These are phyloP conservation scores for Rhodotorula sp. DNA, from an alignment of 1,284 basidiomycete species.

Conservation along the genomic window DNA sequence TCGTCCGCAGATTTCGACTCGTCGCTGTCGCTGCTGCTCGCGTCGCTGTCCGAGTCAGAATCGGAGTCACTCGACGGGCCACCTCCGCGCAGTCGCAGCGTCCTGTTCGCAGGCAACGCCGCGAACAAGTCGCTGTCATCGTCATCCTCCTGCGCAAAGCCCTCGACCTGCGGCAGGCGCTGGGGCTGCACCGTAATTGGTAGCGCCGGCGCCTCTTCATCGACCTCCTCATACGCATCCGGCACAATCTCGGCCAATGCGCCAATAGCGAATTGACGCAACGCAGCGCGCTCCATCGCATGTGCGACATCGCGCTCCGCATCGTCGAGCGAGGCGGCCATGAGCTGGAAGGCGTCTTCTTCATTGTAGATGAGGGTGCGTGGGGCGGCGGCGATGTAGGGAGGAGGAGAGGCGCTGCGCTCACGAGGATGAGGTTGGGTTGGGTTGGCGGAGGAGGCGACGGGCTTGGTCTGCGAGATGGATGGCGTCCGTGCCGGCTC, in stretches of 20 bases:
- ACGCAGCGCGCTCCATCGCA: constrained; percentile 16
- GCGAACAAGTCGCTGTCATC: constrained; percentile 23
- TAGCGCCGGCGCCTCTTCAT: neutral
- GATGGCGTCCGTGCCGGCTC: neutral
- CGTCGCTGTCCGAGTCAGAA: constrained; percentile 6
- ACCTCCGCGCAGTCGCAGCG: constrained; percentile 24
- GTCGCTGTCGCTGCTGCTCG: neutral
- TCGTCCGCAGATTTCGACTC: neutral
- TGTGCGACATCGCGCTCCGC: constrained; percentile 11
- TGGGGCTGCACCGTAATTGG: neutral
- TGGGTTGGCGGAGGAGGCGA: no score
- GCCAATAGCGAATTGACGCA: constrained; percentile 22
- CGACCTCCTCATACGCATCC: neutral
- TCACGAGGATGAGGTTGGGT: neutral
- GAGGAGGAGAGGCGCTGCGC: constrained; percentile 29
- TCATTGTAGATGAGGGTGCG: constrained; percentile 39
- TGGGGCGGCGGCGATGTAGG: constrained; percentile 32
- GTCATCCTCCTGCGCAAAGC: constrained; percentile 30
- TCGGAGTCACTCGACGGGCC: constrained; percentile 9
- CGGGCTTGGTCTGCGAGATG: neutral
- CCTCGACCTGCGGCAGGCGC: constrained; percentile 23
- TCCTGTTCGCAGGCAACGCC: no score
- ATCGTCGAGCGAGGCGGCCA: constrained; percentile 20
- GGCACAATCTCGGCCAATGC: constrained; percentile 4
- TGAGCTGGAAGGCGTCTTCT: constrained; percentile 36